Percentiles rank a stretch among this genome's conserved stretches.
Evolutionary conservation across 2,329 filamentous ascomycete genomes (phyloP).

Genomic region (Calycina herbarum): DNA sequence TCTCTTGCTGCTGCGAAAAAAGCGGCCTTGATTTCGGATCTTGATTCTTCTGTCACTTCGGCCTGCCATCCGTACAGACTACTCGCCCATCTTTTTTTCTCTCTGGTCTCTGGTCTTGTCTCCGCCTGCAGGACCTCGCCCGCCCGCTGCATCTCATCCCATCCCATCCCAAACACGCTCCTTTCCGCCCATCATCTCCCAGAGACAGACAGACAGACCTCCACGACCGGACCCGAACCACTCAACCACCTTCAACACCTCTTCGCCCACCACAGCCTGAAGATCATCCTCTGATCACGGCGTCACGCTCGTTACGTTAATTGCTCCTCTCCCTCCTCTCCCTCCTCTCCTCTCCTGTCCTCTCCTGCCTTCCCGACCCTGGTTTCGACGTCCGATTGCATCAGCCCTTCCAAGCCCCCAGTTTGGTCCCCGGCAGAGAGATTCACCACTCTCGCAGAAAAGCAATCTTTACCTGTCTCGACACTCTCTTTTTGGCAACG

Average conservation of each 20-base stretch:
- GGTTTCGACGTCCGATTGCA: conserved; percentile 4
- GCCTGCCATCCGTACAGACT: not conserved
- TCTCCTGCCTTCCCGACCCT: not conserved
- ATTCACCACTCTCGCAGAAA: conserved; percentile 20
- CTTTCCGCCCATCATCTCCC: conserved; percentile 18
- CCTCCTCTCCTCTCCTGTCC: conserved; percentile 8
- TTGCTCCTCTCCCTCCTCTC: conserved; percentile 15
- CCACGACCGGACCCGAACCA: not conserved
- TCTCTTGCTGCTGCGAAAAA: not conserved
- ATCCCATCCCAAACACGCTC: conserved; percentile 23
- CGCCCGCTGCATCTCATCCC: conserved; percentile 14
- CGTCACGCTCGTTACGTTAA: conserved; percentile 37
- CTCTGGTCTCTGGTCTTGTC: not conserved
- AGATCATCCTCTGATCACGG: conserved; percentile 28
- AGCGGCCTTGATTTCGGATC: not conserved
- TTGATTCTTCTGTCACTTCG: not conserved
- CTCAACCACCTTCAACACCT: not conserved
- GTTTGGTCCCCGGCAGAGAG: conserved; percentile 22
- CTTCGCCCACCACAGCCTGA: conserved; percentile 22
- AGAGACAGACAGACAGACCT: not conserved
- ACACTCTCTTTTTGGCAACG: conserved; percentile 26
- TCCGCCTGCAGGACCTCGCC: conserved; percentile 11
- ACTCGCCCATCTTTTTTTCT: not conserved
- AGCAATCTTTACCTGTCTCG: conserved; percentile 17
- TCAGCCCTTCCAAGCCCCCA: conserved; percentile 21